phyloP scores from a whole-genome alignment of 805 yeast species.

The Yarrowia sp. region DNA sequence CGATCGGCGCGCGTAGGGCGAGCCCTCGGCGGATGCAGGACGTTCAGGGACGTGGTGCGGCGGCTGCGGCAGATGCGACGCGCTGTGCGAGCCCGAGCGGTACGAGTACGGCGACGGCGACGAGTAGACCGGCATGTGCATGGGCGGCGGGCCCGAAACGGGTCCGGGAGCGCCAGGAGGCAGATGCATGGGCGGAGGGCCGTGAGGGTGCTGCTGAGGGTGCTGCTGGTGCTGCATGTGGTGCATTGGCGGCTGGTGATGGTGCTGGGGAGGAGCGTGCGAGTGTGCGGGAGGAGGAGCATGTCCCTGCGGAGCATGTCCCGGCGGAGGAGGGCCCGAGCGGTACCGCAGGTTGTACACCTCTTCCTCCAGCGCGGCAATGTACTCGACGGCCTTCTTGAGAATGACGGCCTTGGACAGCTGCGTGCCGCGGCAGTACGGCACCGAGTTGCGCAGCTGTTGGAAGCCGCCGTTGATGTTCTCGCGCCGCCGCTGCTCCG shows the following conservation, averaged over 20 bases:
- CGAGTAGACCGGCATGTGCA: slow-evolving; percentile 10
- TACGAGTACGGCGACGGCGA: slow-evolving; percentile 24
- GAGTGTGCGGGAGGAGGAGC: neutral
- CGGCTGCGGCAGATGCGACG: slow-evolving; percentile 15
- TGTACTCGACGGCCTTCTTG: slow-evolving; percentile 46
- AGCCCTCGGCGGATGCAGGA: slow-evolving; percentile 26
- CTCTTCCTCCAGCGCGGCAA: slow-evolving; percentile 41
- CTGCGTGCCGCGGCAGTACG: slow-evolving; percentile 44
- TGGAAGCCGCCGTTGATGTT: slow-evolving; percentile 49
- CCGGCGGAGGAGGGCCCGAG: neutral
- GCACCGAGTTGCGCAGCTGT: slow-evolving; percentile 43
- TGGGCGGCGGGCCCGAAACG: slow-evolving; percentile 16
- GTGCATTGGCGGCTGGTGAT: slow-evolving; percentile 21
- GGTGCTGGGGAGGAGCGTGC: neutral
- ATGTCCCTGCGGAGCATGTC: slow-evolving; percentile 2
- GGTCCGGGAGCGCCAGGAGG: slow-evolving; percentile 7
- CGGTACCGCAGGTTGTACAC: slow-evolving; percentile 28
- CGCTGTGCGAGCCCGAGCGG: slow-evolving; percentile 7
- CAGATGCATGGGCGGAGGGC: neutral
- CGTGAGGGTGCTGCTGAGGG: neutral
- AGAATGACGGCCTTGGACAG: slow-evolving; percentile 49
- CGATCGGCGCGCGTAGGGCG: neutral
- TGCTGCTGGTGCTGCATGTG: slow-evolving; percentile 7
- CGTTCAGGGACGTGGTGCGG: slow-evolving; percentile 15
- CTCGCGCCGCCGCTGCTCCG: slow-evolving; percentile 49